phyloP scores from a whole-genome alignment of 177 flowering plant genomes.

The Tripterygium wilfordii region DNA sequence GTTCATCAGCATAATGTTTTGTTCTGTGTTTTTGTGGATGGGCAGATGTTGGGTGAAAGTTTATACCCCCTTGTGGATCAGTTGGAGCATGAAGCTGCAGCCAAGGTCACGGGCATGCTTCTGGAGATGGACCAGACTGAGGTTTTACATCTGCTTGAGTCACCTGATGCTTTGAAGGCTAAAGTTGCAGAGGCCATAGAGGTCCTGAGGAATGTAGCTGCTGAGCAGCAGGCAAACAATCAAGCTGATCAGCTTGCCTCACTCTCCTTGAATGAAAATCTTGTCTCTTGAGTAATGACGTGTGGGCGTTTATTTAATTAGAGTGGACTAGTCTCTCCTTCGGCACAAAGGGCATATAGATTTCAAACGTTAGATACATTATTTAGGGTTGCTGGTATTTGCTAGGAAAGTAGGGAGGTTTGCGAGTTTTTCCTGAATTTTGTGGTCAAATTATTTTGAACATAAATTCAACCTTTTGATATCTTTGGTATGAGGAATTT shows the following conservation, averaged over 20 bases:
- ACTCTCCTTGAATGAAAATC: constrained; percentile 64
- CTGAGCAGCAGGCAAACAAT: constrained; percentile 45
- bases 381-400: too few species aligned
- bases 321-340: too few species aligned
- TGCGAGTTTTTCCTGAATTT: too few species aligned
- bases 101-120: constrained; percentile 98
- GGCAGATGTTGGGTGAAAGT: constrained; percentile 90
- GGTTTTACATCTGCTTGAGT: constrained; percentile 88
- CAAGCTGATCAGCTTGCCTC: constrained; percentile 70
- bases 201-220: constrained; percentile 69
- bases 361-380: too few species aligned
- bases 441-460: too few species aligned
- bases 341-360: too few species aligned
- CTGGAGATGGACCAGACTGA: constrained; percentile 99
- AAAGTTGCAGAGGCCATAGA: constrained; percentile 98
- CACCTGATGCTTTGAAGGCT: constrained; percentile 91
- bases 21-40: neutral
- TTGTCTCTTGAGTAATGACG: constrained; percentile 57
- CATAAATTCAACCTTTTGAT: too few species aligned
- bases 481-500: too few species aligned
- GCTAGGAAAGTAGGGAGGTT: too few species aligned
- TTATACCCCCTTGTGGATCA: constrained; percentile 89
- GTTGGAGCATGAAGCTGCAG: constrained; percentile 85
- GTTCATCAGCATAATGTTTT: neutral
- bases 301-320: too few species aligned